phyloP scores from a whole-genome alignment of 2,329 filamentous ascomycete species.

The Westerdykella aurantiaca region DNA sequence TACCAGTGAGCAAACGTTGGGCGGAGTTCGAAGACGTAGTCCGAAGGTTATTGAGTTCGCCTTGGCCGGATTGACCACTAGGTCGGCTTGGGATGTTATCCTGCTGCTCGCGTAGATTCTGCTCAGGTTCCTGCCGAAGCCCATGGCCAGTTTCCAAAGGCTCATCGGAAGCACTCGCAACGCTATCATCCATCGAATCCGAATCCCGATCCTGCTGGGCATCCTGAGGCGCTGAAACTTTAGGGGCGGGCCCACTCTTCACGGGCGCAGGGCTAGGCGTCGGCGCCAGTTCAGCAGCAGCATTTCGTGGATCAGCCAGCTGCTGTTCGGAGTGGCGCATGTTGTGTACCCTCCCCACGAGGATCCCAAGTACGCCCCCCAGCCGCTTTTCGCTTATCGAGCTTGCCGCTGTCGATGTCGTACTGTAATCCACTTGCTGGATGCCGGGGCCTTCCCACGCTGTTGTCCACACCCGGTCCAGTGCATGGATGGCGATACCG shows the following conservation, averaged over 20 bases:
- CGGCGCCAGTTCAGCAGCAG: conserved; percentile 9
- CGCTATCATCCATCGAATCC: conserved; percentile 22
- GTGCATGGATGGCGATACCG: conserved; percentile 58
- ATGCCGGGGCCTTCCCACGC: conserved; percentile 59
- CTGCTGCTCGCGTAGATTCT: neutral
- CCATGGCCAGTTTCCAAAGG: conserved; percentile 9
- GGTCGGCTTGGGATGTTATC: neutral
- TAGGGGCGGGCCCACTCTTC: neutral
- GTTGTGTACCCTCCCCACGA: conserved; percentile 63
- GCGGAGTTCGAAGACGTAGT: neutral
- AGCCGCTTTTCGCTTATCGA: conserved; percentile 57
- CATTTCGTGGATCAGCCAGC: conserved; percentile 11
- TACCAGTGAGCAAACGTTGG: conserved; percentile 47
- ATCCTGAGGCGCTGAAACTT: neutral
- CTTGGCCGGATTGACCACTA: neutral
- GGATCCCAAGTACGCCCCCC: conserved; percentile 62
- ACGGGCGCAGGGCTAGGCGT: conserved; percentile 14
- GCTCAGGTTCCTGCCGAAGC: conserved; percentile 1
- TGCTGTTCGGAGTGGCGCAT: conserved; percentile 37
- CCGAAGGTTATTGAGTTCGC: neutral
- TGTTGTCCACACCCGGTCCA: conserved; percentile 51
- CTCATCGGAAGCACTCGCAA: conserved; percentile 22
- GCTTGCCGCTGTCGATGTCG: conserved; percentile 47
- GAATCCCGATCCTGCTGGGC: conserved; percentile 25
- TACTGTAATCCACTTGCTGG: conserved; percentile 58